These are phyloP conservation scores for Hypoxylon sp. DNA, from an alignment of 2,329 filamentous ascomycete genomes.

Conservation along the genomic window DNA sequence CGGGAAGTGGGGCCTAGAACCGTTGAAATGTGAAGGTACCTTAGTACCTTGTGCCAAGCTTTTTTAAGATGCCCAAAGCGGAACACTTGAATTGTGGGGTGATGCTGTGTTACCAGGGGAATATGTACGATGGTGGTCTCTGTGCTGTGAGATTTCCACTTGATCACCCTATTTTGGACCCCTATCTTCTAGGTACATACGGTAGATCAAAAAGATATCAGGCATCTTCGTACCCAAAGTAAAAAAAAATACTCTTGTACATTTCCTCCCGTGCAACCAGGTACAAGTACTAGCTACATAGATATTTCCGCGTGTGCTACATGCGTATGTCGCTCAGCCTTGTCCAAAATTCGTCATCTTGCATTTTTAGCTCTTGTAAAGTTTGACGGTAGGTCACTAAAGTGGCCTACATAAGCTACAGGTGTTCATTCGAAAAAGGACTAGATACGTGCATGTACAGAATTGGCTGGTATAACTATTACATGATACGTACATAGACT, in stretches of 20 bases:
- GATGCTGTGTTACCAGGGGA: conserved; percentile 34
- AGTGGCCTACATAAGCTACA: no score
- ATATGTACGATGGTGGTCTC: conserved; percentile 4
- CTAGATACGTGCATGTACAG: neutral
- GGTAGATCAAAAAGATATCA: conserved; percentile 1
- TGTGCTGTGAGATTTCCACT: conserved; percentile 22
- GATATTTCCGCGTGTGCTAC: conserved; percentile 27
- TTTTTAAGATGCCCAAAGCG: conserved; percentile 26
- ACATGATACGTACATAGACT: no score
- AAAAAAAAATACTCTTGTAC: neutral
- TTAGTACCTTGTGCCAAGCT: conserved; percentile 35
- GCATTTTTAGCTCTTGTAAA: conserved; percentile 18
- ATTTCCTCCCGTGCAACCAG: neutral
- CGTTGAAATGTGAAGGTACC: conserved; percentile 13
- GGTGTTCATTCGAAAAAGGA: neutral
- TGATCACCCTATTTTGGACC: conserved; percentile 25
- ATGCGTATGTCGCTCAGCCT: conserved; percentile 32
- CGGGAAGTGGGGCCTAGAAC: conserved; percentile 11
- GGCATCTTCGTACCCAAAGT: neutral
- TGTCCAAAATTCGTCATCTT: conserved; percentile 35
- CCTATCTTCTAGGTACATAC: conserved; percentile 3
- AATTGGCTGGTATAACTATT: neutral
- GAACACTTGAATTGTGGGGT: conserved; percentile 41
- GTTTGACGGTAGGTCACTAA: neutral
- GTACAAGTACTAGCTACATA: conserved; percentile 10